phyloP scores from a whole-genome alignment of 2,329 filamentous ascomycete species.

The Clonostachys rhizophaga region DNA sequence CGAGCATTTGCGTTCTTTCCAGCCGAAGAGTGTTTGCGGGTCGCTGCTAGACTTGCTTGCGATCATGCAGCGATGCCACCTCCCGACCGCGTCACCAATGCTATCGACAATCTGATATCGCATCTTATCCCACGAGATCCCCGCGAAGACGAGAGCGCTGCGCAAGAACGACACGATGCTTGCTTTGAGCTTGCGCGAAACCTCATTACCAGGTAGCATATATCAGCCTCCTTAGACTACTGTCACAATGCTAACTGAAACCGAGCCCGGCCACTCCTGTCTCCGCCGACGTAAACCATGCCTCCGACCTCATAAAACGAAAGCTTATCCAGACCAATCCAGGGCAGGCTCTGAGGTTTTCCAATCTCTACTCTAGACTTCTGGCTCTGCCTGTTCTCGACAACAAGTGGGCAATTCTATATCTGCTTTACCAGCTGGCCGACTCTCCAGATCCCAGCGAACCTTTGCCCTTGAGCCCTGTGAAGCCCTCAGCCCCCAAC shows the following conservation, averaged over 20 bases:
- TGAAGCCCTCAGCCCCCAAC: constrained; percentile 29
- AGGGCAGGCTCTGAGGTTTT: constrained; percentile 77
- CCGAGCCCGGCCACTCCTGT: constrained; percentile 44
- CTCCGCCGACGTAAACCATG: constrained; percentile 79
- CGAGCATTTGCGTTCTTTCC: too few relatives aligned
- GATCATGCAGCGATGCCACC: constrained; percentile 48
- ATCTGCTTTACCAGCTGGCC: constrained; percentile 80
- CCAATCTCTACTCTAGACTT: constrained; percentile 85
- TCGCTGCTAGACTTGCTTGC: constrained; percentile 7
- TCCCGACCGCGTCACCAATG: constrained; percentile 68
- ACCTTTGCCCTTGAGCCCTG: constrained; percentile 38
- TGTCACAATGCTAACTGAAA: neutral
- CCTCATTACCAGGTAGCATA: constrained; percentile 44
- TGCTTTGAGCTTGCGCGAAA: constrained; percentile 46
- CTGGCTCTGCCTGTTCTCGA: constrained; percentile 87
- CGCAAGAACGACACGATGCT: constrained; percentile 65
- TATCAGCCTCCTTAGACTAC: neutral
- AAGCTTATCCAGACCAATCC: constrained; percentile 76
- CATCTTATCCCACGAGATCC: constrained; percentile 65
- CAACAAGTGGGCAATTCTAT: constrained; percentile 96
- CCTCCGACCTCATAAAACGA: constrained; percentile 86
- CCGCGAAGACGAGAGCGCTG: constrained; percentile 61
- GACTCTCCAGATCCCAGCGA: constrained; percentile 58
- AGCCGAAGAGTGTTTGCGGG: too few relatives aligned
- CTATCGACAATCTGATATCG: constrained; percentile 73